Conservation (phyloP, 768 basidiomycete genomes). For the Auricularia cornea region DNA sequence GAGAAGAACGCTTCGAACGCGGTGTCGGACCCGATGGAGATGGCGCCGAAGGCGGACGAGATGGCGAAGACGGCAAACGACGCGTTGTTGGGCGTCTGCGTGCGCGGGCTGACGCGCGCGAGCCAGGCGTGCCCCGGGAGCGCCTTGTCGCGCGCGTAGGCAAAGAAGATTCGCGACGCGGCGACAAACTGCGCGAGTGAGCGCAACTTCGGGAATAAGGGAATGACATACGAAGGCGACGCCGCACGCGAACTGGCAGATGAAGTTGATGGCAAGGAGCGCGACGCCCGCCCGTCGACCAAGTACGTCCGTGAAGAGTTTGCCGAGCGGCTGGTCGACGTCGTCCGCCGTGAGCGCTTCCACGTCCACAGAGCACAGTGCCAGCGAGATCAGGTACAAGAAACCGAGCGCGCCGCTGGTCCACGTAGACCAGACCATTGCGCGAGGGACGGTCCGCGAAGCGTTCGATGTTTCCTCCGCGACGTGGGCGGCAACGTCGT, state of each 20-base stretch:
- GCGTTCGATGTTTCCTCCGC: neutral
- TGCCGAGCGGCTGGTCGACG: neutral
- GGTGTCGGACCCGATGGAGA: neutral
- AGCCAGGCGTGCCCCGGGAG: neutral
- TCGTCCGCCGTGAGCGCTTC: neutral
- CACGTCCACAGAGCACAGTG: neutral
- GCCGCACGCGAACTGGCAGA: neutral
- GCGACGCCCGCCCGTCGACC: neutral
- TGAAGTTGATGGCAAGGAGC: neutral
- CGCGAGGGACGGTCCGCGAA: neutral
- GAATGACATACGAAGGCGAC: neutral
- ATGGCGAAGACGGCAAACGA: neutral
- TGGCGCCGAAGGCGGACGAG: neutral
- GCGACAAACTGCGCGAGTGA: neutral
- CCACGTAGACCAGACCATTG: neutral
- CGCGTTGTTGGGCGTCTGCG: neutral
- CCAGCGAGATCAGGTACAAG: neutral
- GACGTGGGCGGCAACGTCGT: neutral
- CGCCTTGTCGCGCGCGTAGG: slow-evolving; percentile 1
- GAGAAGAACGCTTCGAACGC: slow-evolving; percentile 1
- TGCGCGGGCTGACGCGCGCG: neutral
- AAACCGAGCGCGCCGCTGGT: neutral
- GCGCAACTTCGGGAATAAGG: neutral
- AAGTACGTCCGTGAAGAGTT: neutral
- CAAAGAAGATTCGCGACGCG: neutral